Conservation (phyloP, 257 asterid genomes). For the Thymus mandschuricus region DNA sequence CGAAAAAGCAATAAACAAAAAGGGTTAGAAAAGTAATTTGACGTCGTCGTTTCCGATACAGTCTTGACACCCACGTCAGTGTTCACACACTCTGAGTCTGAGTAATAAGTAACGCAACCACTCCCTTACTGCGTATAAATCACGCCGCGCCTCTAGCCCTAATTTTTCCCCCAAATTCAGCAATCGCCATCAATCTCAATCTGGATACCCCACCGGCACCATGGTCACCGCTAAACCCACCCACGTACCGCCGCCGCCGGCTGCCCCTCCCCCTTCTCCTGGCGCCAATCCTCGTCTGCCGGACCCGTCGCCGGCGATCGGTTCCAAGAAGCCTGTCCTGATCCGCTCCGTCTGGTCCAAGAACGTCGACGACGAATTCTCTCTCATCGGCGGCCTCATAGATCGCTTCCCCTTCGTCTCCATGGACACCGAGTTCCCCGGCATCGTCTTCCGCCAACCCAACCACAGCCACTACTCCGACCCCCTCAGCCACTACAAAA, state of each 20-base stretch:
- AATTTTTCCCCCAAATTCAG: conserved; percentile 32
- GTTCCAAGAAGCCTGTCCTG: conserved; percentile 26
- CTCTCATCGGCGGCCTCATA: conserved; percentile 39
- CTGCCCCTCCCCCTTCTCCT: conserved; percentile 25
- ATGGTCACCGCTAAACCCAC: conserved; percentile 37
- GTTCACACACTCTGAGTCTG: background rate
- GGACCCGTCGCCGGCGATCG: conserved; percentile 10
- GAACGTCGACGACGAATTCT: conserved; percentile 49
- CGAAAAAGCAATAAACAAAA: no score
- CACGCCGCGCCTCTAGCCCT: conserved; percentile 26
- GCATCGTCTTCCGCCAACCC: conserved; percentile 48
- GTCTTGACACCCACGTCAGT: conserved; percentile 24
- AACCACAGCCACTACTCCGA: conserved; percentile 37
- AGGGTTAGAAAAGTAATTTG: no score
- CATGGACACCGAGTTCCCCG: conserved; percentile 66
- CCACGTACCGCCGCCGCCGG: conserved; percentile 35
- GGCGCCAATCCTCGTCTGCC: background rate
- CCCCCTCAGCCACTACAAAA: conserved; percentile 54
- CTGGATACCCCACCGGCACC: conserved; percentile 34
- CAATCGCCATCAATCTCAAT: conserved; percentile 27
- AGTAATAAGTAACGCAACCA: background rate
- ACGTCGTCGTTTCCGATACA: conserved; percentile 4
- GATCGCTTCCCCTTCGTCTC: conserved; percentile 46
- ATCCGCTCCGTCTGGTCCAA: conserved; percentile 56
- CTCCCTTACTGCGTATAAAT: conserved; percentile 13